Percentiles rank a stretch among this genome's conserved stretches.
phyloP scores from a whole-genome alignment of 257 asterid species.

The Solanum bulbocastanum region DNA sequence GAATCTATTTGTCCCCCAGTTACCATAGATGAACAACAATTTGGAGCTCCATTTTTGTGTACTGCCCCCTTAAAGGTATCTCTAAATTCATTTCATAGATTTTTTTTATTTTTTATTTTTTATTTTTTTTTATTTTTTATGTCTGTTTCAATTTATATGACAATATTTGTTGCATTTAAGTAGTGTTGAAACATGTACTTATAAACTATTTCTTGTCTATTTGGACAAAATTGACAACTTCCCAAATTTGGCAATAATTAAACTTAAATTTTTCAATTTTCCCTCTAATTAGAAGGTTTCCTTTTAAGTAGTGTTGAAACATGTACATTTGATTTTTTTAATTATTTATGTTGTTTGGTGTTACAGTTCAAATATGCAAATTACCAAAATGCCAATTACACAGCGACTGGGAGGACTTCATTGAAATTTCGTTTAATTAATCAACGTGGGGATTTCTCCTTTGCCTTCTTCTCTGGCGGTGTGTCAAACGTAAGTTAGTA shows the following conservation, averaged over 20 bases:
- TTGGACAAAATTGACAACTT: not conserved
- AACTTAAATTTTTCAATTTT: not conserved
- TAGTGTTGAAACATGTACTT: too few species aligned
- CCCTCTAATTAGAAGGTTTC: not conserved
- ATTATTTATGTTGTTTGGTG: not conserved
- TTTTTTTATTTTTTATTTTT: too few species aligned
- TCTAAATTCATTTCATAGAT: not conserved
- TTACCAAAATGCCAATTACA: constrained; percentile 22
- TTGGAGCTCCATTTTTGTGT: constrained; percentile 33
- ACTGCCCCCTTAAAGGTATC: constrained; percentile 44
- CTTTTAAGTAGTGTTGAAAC: not conserved
- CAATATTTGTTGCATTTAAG: not conserved
- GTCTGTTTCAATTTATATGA: not conserved
- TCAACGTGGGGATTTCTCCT: constrained; percentile 64
- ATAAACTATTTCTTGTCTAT: too few species aligned
- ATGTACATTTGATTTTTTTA: not conserved
- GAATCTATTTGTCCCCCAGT: constrained; percentile 27
- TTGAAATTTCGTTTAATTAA: constrained; percentile 41
- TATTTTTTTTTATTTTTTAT: rapidly evolving
- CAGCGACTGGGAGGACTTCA: constrained; percentile 18
- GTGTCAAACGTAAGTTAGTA: constrained; percentile 23
- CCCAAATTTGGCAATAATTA: not conserved
- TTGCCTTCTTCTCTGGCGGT: constrained; percentile 72
- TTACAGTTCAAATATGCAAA: constrained; percentile 43
- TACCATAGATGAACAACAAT: not conserved